Evolutionary conservation across 768 basidiomycete species (phyloP).

Genomic region (Dioszegia crocea): DNA sequence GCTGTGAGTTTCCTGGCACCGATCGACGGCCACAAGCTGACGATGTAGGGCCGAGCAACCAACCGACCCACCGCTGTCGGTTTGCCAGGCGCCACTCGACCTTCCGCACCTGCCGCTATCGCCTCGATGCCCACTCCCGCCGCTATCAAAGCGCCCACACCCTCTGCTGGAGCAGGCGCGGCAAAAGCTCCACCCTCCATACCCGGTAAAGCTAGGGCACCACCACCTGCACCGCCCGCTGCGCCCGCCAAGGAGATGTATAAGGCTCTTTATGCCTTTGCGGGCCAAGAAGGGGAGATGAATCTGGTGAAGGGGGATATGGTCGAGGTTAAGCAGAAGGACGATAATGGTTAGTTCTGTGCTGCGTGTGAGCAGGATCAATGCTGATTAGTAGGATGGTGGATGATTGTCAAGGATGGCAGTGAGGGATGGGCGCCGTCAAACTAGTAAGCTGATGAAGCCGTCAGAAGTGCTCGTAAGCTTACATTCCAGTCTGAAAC

Average conservation of each 20-base stretch:
- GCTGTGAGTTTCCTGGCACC: constrained; percentile 9
- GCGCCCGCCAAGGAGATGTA: constrained; percentile 71
- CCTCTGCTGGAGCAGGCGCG: constrained; percentile 40
- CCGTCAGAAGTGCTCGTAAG: not conserved
- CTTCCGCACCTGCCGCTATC: constrained; percentile 61
- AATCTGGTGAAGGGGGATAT: constrained; percentile 81
- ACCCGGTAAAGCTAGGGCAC: constrained; percentile 52
- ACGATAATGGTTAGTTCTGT: constrained; percentile 62
- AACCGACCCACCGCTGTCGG: constrained; percentile 51
- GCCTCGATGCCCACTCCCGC: constrained; percentile 23
- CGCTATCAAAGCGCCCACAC: constrained; percentile 49
- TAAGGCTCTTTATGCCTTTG: constrained; percentile 84
- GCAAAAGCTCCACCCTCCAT: constrained; percentile 48
- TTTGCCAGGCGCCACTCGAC: constrained; percentile 56
- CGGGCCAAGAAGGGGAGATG: constrained; percentile 88
- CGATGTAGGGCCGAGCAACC: constrained; percentile 37
- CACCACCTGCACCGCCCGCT: constrained; percentile 57
- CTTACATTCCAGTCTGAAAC: constrained; percentile 57
- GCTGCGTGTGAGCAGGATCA: not conserved
- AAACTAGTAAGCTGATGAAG: constrained; percentile 45
- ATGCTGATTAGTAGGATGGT: constrained; percentile 63
- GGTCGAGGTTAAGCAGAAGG: constrained; percentile 86
- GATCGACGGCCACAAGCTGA: not conserved
- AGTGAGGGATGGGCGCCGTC: constrained; percentile 92
- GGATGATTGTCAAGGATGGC: constrained; percentile 80